Evolutionary conservation across 169 alveolate species (phyloP), one percentile per base, ranked within the genome.

Genomic region (Plasmodium yoelii): DNA sequence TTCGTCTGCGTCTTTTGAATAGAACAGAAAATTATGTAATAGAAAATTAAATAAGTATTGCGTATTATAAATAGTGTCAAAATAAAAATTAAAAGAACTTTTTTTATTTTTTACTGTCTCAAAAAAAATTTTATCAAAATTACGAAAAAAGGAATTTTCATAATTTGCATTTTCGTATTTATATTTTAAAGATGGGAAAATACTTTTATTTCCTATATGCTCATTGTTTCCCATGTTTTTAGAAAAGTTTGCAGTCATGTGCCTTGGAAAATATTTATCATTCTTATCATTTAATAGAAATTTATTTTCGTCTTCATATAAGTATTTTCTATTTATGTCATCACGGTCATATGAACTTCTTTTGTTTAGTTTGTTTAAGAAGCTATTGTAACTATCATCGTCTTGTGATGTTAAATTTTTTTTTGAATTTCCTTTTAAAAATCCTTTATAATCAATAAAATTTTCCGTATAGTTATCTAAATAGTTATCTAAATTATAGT

Each of bases 1-100:
- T 86, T 86, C 91, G 55, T 86, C 91, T 39, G 91, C 91, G 68
- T 86, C 91, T 72, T 86, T 86, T 39, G 91, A 86, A 65, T 86
- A 86, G 44, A 86, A 86, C 61, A 86, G 70, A 60, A 86, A 86
- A 60, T 86, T 86, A 65, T 86, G 91, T 60, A 86, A 86, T 59
- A 86, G 61, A 70, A 86, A 86, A 70, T 86, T 86, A 59, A 86
- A 86, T 60, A 86, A 86, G 71, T 86, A 86, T 42, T 86, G 91
- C 15, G 91, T 86, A 60, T 86, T 86, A 59, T 86, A 86, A 13
- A 86, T 86, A 22, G 84, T 86, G 49, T 86, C 91, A 86, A 86
- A 86, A 86, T 86, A 86, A 86, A 86, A 86, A 72, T 86, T 86
- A 72, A 69, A 86, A 63, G 91, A 86, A 64, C 91, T 86, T 39